Evolutionary conservation across 805 yeast species (phyloP).

Genomic region (Zygosaccharomyces lentus): DNA sequence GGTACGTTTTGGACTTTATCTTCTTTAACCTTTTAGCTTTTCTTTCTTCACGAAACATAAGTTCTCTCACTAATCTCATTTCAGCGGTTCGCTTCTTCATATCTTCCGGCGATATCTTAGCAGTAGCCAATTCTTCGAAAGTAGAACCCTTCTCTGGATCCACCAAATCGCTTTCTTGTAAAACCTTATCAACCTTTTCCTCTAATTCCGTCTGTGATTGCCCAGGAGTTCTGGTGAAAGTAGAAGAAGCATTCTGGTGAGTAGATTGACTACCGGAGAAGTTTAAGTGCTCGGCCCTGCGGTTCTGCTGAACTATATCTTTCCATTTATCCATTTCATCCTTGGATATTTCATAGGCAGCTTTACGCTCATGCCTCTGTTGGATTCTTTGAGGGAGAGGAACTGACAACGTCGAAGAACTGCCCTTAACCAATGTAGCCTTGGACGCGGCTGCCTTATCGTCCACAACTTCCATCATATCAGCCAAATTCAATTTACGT

Average conservation of each 20-base stretch:
- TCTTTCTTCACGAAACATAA: slow-evolving; percentile 92
- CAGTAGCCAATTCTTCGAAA: slow-evolving; percentile 81
- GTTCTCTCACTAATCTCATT: slow-evolving; percentile 86
- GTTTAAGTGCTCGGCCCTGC: slow-evolving; percentile 77
- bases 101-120: slow-evolving; percentile 77
- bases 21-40: slow-evolving; percentile 89
- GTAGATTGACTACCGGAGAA: slow-evolving; percentile 55
- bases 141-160: slow-evolving; percentile 76
- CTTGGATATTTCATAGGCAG: slow-evolving; percentile 85
- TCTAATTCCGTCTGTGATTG: slow-evolving; percentile 61
- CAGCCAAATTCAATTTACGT: slow-evolving; percentile 57
- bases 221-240: slow-evolving; percentile 46
- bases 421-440: slow-evolving; percentile 44
- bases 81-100: slow-evolving; percentile 72
- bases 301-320: slow-evolving; percentile 70
- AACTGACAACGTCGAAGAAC: slow-evolving; percentile 53
- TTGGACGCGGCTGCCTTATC: slow-evolving; percentile 46
- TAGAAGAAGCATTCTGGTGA: slow-evolving; percentile 47
- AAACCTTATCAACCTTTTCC: slow-evolving; percentile 52
- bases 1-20: slow-evolving; percentile 87
- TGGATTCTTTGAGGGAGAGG: slow-evolving; percentile 87
- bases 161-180: slow-evolving; percentile 60
- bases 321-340: slow-evolving; percentile 87
- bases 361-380: slow-evolving; percentile 77
- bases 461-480: slow-evolving; percentile 68